Conservation (phyloP, 2,329 filamentous ascomycete genomes). For the Colletotrichum sp. region DNA sequence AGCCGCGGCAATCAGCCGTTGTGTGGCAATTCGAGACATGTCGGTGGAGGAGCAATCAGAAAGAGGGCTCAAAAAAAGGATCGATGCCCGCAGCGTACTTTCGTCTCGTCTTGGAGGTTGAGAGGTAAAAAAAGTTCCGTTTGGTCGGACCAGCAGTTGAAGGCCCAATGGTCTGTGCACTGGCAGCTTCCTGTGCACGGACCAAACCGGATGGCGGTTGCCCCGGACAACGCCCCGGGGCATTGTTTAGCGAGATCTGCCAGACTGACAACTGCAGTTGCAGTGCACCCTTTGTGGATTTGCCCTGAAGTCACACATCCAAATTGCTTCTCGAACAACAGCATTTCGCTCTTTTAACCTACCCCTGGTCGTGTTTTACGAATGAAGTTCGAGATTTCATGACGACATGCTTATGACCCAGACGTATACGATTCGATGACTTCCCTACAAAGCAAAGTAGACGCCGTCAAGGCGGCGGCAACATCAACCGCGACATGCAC, state of each 20-base stretch:
- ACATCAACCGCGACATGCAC: constrained; percentile 59
- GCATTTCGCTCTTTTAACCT: constrained; percentile 1
- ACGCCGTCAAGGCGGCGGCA: constrained; percentile 59
- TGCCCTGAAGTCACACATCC: constrained; percentile 6
- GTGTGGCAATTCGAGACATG: constrained; percentile 4
- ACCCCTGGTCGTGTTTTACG: background rate
- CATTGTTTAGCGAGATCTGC: constrained; percentile 22
- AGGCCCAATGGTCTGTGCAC: constrained; percentile 2
- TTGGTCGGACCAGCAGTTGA: background rate
- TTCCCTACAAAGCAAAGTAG: constrained; percentile 46
- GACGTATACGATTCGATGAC: constrained; percentile 37
- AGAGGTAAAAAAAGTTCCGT: background rate
- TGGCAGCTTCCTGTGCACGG: background rate
- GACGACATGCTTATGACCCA: constrained; percentile 36
- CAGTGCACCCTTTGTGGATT: background rate
- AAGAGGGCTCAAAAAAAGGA: background rate
- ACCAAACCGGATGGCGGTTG: constrained; percentile 9
- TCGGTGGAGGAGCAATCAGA: background rate
- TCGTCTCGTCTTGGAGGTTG: background rate
- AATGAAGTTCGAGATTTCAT: constrained; percentile 15
- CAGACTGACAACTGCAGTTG: constrained; percentile 13
- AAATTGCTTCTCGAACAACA: constrained; percentile 12
- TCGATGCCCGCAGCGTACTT: background rate
- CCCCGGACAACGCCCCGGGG: constrained; percentile 15
- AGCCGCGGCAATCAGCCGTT: constrained; percentile 1